Evolutionary conservation across 2,329 filamentous ascomycete genomes (phyloP), one percentile per base, ranked within the genome.

Genomic region (Macrophomina pseudophaseolina): DNA sequence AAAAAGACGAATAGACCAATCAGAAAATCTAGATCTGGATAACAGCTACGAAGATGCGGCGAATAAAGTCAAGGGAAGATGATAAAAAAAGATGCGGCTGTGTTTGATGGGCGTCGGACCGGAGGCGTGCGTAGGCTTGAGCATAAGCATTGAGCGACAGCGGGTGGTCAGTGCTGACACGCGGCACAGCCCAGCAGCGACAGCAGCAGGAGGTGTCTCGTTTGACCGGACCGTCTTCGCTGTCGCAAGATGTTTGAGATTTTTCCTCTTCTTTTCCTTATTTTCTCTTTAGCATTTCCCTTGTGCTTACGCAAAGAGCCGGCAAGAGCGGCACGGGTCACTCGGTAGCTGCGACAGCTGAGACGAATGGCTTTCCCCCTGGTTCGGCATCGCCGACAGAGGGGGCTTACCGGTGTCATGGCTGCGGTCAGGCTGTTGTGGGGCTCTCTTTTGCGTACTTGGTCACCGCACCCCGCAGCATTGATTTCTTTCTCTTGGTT

Each of bases 371-470:
- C n/a, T 38, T 35, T n/a, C 58, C 58, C 23, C 23, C 23, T 23
- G 23, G 58, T 51, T 49, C 44, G 56, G 56, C 56, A 49, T 62
- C 58, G 42, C 58, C 58, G 58, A 62, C 42, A 14, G 42, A n/a
- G 42, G 42, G 38, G 12, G 16, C 51, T 40, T 59, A 44, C 64
- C 44, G 64, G 11, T 38, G 18, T 35, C 52, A 54, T 14, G 52
- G 52, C 52, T 54, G 33, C 52, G 52, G 30, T 59, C 38, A 38
- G 32, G 44, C 30, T 28, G 65, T n/a, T 42, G 35, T 63, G 33
- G 33, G 42, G 33, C 46, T 23, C 44, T 35, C 18, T 16, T 53
- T 14, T 35, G 9, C 42, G 2, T 14, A 14, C 5, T 16, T 12
- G 5, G 42, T 44, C 16, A 44, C 16, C 42, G 16, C 16, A 14